Base-by-base conservation (phyloP, 2,329 filamentous ascomycete species). In the Hypoxylon sp. region DNA sequence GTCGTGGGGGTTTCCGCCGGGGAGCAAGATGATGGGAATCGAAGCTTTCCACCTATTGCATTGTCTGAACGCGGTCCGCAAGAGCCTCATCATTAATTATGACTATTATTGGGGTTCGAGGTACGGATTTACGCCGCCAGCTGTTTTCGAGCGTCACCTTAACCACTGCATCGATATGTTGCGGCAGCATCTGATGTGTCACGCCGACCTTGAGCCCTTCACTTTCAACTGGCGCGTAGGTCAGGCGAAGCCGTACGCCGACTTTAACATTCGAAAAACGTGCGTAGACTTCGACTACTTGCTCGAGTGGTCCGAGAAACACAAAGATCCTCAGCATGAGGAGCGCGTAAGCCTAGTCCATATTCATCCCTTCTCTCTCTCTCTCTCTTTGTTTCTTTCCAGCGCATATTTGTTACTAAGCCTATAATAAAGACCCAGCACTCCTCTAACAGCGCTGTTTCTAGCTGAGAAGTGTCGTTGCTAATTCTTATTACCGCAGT, bases 111-210 rank as follows among this genome's bases (percentile, higher is more conserved):
- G 55, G 55, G 55, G 55, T 6, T 20, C 55, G 14, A 49, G 14
- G 31, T 59, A 59, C 7, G 55, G 55, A 17, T 59, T 59, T 25
- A 17, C 31, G 55, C 55, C 55, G 30, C 55, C 55, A 30, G 42
- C 55, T 8, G 46, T 59, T 27, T 40, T 49, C 22, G 55, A 59
- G 55, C 55, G 55, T 6, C 55, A 59, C 31, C 55, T 59, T 10
- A 59, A 59, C 14, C 55, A 59, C 42, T 59, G 55, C 20, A 20
- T 59, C 8, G 55, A 59, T 30, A 59, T 59, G 55, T 27, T 59
- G 44, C 44, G 55, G 31, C 55, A 59, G 55, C 55, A 59, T 42
- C 14, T 59, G 30, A 59, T 59, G 55, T 59, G 55, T 11, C 55
- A 59, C 17, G 55, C 55, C 31, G 55, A 59, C 17, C 55, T 59